Percentiles rank a stretch among this genome's conserved stretches.
phyloP scores from a whole-genome alignment of 495 filamentous ascomycete species.

The Talaromyces ruber region DNA sequence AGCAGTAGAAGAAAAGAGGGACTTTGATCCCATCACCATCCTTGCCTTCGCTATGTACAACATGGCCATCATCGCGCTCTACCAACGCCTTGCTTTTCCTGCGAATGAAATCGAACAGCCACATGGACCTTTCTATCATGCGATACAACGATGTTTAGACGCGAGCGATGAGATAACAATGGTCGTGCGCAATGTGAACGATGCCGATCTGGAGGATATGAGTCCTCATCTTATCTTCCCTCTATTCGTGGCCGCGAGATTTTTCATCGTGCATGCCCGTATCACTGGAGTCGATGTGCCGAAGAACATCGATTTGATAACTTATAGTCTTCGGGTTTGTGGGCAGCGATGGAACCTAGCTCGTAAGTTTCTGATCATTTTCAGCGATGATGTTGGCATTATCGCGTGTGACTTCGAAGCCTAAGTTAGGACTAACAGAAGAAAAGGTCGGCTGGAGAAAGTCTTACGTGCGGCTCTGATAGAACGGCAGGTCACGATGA shows the following conservation, averaged over 20 bases:
- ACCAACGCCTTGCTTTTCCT: conserved; percentile 14
- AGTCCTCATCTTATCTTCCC: conserved; percentile 20
- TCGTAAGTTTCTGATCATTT: too few species aligned
- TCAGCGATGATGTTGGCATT: background rate
- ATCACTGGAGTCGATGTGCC: too few species aligned
- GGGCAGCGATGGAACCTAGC: too few species aligned
- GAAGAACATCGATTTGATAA: too few species aligned
- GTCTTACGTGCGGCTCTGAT: background rate
- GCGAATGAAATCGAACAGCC: conserved; percentile 10
- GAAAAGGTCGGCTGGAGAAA: background rate
- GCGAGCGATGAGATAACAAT: conserved; percentile 20
- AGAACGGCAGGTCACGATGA: background rate
- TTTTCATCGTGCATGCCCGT: conserved; percentile 7
- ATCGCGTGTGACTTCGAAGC: background rate
- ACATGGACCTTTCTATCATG: conserved; percentile 15
- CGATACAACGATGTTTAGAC: conserved; percentile 22
- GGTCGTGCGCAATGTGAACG: conserved; percentile 13
- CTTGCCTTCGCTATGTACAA: conserved; percentile 14
- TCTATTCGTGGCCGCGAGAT: conserved; percentile 21
- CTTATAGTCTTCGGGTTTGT: too few species aligned
- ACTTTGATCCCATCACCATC: conserved; percentile 11
- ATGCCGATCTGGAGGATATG: conserved; percentile 19
- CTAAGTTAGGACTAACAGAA: background rate
- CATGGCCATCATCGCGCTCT: conserved; percentile 19
- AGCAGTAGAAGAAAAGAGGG: conserved; percentile 1